Evolutionary conservation across 164 flowering plant species (phyloP).

Genomic region (Malania oleifera): DNA sequence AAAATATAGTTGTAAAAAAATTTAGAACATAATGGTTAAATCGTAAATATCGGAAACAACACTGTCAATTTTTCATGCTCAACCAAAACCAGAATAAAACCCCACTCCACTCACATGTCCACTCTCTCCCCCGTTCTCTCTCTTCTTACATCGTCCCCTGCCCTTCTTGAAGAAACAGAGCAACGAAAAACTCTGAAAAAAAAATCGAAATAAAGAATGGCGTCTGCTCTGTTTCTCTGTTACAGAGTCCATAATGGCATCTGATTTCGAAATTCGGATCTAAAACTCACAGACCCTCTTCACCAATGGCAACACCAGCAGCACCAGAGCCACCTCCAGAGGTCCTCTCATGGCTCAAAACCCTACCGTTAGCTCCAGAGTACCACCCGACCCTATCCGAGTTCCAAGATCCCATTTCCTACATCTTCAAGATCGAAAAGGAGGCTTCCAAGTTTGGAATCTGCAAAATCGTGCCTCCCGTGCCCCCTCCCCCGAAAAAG

Average conservation of each 20-base stretch:
- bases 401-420: conserved; percentile 94
- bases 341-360: conserved; percentile 77
- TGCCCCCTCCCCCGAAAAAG: conserved; percentile 62
- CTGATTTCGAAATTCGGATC: not conserved
- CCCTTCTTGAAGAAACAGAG: not conserved
- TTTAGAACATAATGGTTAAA: no score
- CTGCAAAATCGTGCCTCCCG: conserved; percentile 98
- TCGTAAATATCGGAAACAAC: no score
- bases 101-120: not conserved
- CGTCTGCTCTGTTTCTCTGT: not conserved
- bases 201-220: not conserved
- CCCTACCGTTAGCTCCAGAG: conserved; percentile 86
- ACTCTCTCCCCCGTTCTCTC: not conserved
- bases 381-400: conserved; percentile 78
- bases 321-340: conserved; percentile 39
- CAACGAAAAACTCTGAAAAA: not conserved
- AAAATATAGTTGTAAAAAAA: no score
- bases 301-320: conserved; percentile 28
- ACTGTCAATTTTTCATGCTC: no score
- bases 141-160: no score
- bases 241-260: not conserved
- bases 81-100: not conserved
- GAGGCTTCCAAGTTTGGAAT: conserved; percentile 89
- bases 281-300: not conserved
- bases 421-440: conserved; percentile 94